A percentile compares a stretch with the other conserved stretches of the same genome.
Evolutionary conservation across 257 asterid genomes (phyloP).

Genomic region (Nicotiana benthamiana): DNA sequence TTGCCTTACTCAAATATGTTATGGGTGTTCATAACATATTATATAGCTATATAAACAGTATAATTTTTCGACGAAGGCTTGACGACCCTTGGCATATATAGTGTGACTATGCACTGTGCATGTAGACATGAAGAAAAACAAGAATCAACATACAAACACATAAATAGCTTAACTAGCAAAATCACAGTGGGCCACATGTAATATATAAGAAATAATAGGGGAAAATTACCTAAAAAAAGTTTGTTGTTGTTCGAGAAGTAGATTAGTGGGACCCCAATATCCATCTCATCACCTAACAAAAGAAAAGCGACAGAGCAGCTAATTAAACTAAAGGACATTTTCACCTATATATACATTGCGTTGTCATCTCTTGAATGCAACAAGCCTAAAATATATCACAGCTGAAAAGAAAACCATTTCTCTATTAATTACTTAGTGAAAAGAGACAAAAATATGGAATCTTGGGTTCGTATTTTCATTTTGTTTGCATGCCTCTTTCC

Average conservation of each 20-base stretch:
- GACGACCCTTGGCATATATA: no score
- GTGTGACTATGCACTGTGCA: no score
- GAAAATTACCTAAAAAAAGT: slow-evolving; percentile 4
- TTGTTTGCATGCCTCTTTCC: slow-evolving; percentile 34
- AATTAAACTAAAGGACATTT: neutral
- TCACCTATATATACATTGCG: slow-evolving; percentile 2
- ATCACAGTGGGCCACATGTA: slow-evolving; percentile 9
- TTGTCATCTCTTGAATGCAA: neutral
- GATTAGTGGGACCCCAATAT: slow-evolving; percentile 11
- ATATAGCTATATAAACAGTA: no score
- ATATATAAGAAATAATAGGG: slow-evolving; percentile 15
- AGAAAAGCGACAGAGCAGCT: slow-evolving; percentile 35
- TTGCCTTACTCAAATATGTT: no score
- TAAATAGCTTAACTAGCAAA: neutral
- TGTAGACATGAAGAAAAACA: no score
- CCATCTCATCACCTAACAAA: slow-evolving; percentile 38
- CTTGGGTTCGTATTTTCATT: slow-evolving; percentile 19
- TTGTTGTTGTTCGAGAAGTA: slow-evolving; percentile 2
- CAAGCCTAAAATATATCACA: neutral
- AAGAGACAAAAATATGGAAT: slow-evolving; percentile 15
- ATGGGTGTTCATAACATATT: no score
- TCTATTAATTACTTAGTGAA: neutral
- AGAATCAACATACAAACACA: no score
- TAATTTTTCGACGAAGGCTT: no score
- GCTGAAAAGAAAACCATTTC: neutral